phyloP scores from a whole-genome alignment of 805 yeast species.

The Candida stauntonica region DNA sequence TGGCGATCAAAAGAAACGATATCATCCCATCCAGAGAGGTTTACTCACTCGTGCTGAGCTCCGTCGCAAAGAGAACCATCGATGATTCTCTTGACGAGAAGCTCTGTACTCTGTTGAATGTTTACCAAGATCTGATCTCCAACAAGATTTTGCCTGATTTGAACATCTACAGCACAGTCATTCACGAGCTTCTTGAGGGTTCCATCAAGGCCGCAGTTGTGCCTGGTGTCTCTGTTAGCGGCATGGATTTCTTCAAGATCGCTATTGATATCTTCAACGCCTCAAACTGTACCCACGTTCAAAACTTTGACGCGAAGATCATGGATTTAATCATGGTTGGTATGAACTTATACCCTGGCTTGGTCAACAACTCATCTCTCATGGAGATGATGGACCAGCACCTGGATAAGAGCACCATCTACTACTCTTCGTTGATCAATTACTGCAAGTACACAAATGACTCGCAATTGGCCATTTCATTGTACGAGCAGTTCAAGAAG shows the following conservation, averaged over 20 bases:
- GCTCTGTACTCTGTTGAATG: conserved; percentile 57
- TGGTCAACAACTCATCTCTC: conserved; percentile 31
- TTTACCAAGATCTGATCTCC: conserved; percentile 62
- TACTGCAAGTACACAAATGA: conserved; percentile 37
- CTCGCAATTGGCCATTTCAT: conserved; percentile 33
- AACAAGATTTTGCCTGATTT: conserved; percentile 51
- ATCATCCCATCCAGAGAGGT: conserved; percentile 46
- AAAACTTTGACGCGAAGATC: conserved; percentile 41
- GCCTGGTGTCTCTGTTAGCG: conserved; percentile 35
- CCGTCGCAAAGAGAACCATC: conserved; percentile 47
- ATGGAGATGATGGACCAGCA: conserved; percentile 29
- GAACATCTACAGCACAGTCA: conserved; percentile 48
- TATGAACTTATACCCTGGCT: conserved; percentile 37
- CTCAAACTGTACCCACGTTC: conserved; percentile 35
- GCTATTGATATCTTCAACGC: conserved; percentile 45
- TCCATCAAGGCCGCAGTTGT: conserved; percentile 37
- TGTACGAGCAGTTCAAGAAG: conserved; percentile 36
- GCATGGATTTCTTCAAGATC: conserved; percentile 44
- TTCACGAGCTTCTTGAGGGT: conserved; percentile 48
- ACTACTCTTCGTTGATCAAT: conserved; percentile 37
- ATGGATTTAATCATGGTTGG: conserved; percentile 44
- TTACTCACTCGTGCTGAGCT: conserved; percentile 51
- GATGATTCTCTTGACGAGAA: conserved; percentile 53
- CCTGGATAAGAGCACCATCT: conserved; percentile 27
- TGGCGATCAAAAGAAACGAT: conserved; percentile 37